Base-by-base conservation (phyloP, 139 green algal species). In the Chlamydomonas schloesseri region DNA sequence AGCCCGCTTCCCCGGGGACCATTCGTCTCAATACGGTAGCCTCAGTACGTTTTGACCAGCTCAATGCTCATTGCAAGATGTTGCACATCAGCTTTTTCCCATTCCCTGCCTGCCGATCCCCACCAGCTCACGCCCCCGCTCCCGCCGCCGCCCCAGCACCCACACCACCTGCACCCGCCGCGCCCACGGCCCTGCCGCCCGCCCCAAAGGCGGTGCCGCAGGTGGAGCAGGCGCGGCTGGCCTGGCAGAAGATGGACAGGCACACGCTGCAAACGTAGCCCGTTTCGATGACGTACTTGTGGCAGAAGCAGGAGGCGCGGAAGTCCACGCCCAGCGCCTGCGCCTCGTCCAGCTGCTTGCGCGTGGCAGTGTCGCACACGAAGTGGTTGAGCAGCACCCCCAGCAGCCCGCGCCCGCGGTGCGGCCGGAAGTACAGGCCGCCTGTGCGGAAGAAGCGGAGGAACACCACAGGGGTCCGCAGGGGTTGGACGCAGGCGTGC, bases 201-300 rank as follows among this genome's bases (percentile, higher is more conserved):
- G 57, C 42, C 24, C 11, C 34, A 57, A 87, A 87, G 3, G 17
- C 47, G 53, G 82, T 87, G 20, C 71, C 71, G 31, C 82, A 87
- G 8, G 82, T 87, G 57, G 58, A 57, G 82, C 82, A 87, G 8
- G 46, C 68, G 31, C 68, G 21, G 3, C 58, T 65, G 55, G 79
- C 82, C 83, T 90, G 69, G 91, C 95, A 98, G 90, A 97, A 98
- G 72, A 98, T 96, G 76, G 94, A 96, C 21, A 98, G 91, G 84
- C 96, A 98, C 73, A 98, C 95, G 0, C 94, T 98, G 88, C 96
- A 98, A 34, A 98, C 96, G 75, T 90, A 97, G 24, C 94, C 96
- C 18, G 94, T 71, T 85, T 97, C 94, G 57, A 98, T 93, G 2
- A 93, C 55, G 8, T 81, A 84, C 87, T 94, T 94, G 87, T 97